Percentiles rank a stretch among this genome's conserved stretches.
These are phyloP conservation scores for Xylaria sp. DNA, from an alignment of 2,329 filamentous ascomycete genomes.

Conservation along the genomic window DNA sequence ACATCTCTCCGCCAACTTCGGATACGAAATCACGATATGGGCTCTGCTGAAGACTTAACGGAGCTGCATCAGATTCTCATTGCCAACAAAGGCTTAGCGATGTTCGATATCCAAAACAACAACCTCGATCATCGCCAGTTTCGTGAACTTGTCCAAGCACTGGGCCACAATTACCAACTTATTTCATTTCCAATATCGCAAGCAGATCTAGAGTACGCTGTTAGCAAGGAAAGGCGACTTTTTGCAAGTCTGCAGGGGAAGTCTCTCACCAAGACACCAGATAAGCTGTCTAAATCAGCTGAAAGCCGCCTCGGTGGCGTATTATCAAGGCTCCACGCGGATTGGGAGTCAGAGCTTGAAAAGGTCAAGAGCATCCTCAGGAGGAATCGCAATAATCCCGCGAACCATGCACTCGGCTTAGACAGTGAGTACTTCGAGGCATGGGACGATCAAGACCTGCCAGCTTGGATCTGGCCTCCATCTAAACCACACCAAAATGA, in stretches of 20 bases:
- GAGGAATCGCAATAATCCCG: constrained; percentile 33
- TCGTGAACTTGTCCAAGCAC: constrained; percentile 37
- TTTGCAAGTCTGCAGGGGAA: constrained; percentile 30
- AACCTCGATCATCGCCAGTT: constrained; percentile 53
- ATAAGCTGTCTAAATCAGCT: constrained; percentile 34
- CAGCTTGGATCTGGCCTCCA: constrained; percentile 36
- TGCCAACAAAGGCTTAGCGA: constrained; percentile 54
- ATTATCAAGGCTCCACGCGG: constrained; percentile 33
- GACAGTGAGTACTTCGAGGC: constrained; percentile 37
- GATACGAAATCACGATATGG: constrained; percentile 62
- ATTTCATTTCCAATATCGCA: constrained; percentile 41
- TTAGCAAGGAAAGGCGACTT: constrained; percentile 36
- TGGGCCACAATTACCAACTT: constrained; percentile 39
- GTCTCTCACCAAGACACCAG: constrained; percentile 25
- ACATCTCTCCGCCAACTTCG: constrained; percentile 55
- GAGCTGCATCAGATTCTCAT: constrained; percentile 57
- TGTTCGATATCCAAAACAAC: constrained; percentile 61
- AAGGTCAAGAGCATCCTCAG: constrained; percentile 31
- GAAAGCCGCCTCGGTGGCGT: constrained; percentile 37
- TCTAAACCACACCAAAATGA: constrained; percentile 14
- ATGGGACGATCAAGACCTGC: constrained; percentile 38
- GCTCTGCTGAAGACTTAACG: constrained; percentile 43
- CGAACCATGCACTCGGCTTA: constrained; percentile 32
- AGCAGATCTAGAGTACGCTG: constrained; percentile 36
- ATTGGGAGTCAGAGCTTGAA: constrained; percentile 37